Base-by-base conservation (phyloP, 371 early-diverging fungal genomes). In the Actinomucor elegans region DNA sequence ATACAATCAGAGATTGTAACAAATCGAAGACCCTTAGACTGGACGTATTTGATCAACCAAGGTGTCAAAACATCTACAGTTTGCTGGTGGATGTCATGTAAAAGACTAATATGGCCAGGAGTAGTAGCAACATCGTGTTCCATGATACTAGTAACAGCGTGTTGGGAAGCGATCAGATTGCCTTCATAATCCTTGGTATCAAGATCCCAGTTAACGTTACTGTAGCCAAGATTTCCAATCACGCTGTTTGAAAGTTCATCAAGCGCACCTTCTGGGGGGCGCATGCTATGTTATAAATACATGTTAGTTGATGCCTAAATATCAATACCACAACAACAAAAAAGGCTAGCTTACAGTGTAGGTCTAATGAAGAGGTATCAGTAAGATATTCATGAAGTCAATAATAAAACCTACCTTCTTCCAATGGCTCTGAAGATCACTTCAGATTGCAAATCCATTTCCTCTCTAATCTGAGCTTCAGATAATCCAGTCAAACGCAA, bases 51-150 rank as follows among this genome's bases (percentile, higher is more conserved):
- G 35, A 71, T 77, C 21, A 75, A 59, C 43, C 52, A 52, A 18
- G 59, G 68, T 18, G 64, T 61, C 32, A 75, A 49, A 31, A 57
- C 34, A 5, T 66, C 63, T 23, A 68, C 77, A 6, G 75, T 71
- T 46, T 66, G 66, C 50, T 61, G 31, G 57, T 75, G 67, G 44
- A 77, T 71, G 49, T 80, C 59, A 37, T 59, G 59, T 24, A 52
- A 47, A 18, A 59, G 59, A 29, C 53, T 41, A 35, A 59, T 59
- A 21, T 59, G 59, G 7, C 59, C 59, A 18, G 37, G 29, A 15
- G 47, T 45, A 5, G 46, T 29, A 21, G 37, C 15, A 28, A 20
- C 41, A 4, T 59, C 59, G 10, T 37, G 34, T 18, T 52, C 59
- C 31, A 59, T 52, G 10, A 59, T 40, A 21, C 42, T 42, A 34